Conservation (phyloP, 148 eudicot genomes). For the Fagopyrum homotropicum region DNA sequence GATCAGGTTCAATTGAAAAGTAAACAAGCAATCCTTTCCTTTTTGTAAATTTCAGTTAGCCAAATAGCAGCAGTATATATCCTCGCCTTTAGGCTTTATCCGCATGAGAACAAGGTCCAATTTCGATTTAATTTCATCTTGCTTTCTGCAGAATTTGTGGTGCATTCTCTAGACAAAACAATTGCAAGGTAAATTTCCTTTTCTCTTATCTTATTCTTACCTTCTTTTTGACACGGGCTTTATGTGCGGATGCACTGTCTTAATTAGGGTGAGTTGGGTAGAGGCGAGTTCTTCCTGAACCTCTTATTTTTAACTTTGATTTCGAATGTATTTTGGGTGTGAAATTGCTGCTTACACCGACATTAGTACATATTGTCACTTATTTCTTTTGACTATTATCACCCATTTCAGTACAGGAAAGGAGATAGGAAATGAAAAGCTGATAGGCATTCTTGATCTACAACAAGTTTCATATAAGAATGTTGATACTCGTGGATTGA, state of each 20-base stretch:
- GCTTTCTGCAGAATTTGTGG: constrained; percentile 41
- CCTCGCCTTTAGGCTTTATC: background rate
- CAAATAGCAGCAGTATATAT: background rate
- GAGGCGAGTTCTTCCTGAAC: background rate
- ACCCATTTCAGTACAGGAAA: constrained; percentile 34
- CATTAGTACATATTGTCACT: background rate
- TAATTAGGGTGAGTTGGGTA: background rate
- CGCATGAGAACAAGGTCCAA: background rate
- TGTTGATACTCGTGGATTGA: constrained; percentile 46
- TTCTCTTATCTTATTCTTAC: background rate
- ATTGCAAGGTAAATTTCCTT: constrained; percentile 39
- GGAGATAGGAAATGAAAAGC: constrained; percentile 51
- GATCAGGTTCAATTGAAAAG: constrained; percentile 54
- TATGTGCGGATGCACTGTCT: background rate
- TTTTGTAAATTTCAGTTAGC: background rate
- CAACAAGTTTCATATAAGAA: constrained; percentile 38
- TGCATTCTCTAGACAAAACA: constrained; percentile 49
- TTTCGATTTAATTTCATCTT: constrained; percentile 14
- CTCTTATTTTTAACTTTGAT: background rate
- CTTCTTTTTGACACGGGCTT: constrained; percentile 5
- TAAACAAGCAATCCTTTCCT: constrained; percentile 15
- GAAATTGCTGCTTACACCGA: background rate
- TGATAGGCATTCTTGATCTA: constrained; percentile 46
- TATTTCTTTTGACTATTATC: background rate
- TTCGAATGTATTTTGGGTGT: background rate